phyloP scores from a whole-genome alignment of 768 basidiomycete species.

The Phallus indusiatus region DNA sequence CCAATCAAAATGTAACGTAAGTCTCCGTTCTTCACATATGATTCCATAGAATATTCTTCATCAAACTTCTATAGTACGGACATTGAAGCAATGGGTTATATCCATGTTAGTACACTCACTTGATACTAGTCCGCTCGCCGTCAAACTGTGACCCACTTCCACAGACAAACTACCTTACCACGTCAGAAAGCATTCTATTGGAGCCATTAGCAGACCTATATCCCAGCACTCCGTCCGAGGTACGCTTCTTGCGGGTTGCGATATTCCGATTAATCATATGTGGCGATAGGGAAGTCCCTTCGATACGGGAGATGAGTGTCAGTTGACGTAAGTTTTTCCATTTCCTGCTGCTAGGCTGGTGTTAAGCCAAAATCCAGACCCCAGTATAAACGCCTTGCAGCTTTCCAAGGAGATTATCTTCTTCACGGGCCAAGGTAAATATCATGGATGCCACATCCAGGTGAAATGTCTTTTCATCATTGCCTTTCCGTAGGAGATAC shows the following conservation, averaged over 20 bases:
- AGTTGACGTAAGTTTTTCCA: constrained; percentile 18
- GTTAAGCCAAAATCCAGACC: constrained; percentile 14
- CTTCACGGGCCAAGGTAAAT: constrained; percentile 39
- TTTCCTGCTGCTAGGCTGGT: neutral
- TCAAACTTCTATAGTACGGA: constrained; percentile 15
- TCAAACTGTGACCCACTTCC: constrained; percentile 12
- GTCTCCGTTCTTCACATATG: neutral
- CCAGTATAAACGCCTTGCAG: constrained; percentile 42
- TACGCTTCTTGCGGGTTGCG: neutral
- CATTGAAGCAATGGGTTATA: neutral
- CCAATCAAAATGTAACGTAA: constrained; percentile 22
- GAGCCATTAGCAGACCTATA: constrained; percentile 6
- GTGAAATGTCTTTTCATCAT: neutral
- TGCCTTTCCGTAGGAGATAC: constrained; percentile 16
- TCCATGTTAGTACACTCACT: constrained; percentile 2
- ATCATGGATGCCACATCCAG: neutral
- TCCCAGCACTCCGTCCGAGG: constrained; percentile 12
- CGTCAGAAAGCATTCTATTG: constrained; percentile 7
- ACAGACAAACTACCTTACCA: constrained; percentile 16
- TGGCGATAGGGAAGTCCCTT: constrained; percentile 44
- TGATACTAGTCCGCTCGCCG: neutral
- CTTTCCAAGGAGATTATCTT: constrained; percentile 39
- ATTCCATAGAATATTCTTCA: neutral
- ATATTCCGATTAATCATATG: neutral
- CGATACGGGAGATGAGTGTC: constrained; percentile 35